Conservation (phyloP, 1,139 yeast genomes). For the Suhomyces bribrorum region DNA sequence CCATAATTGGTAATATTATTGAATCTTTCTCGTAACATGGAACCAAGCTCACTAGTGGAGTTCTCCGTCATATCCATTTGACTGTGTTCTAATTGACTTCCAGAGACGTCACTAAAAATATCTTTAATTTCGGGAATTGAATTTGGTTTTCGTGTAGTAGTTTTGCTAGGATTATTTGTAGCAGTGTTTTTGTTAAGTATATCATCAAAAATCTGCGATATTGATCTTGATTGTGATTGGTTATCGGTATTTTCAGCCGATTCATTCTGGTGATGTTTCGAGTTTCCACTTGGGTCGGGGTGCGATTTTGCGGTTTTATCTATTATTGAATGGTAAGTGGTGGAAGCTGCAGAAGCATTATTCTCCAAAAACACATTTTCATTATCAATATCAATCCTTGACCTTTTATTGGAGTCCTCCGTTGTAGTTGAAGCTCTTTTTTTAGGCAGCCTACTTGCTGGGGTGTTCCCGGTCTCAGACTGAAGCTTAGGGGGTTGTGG, state of each 20-base stretch:
- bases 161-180: conserved; percentile 8
- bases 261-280: conserved; percentile 13
- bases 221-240: conserved; percentile 28
- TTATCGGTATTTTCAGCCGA: conserved; percentile 23
- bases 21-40: conserved; percentile 31
- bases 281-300: conserved; percentile 5
- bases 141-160: not conserved
- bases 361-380: conserved; percentile 39
- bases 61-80: conserved; percentile 23
- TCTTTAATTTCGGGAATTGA: conserved; percentile 13
- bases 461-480: conserved; percentile 1
- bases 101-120: conserved; percentile 17
- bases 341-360: conserved; percentile 27
- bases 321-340: conserved; percentile 33
- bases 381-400: conserved; percentile 12
- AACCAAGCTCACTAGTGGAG: conserved; percentile 35
- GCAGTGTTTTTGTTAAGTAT: conserved; percentile 5
- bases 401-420: not conserved
- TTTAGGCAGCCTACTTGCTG: conserved; percentile 2
- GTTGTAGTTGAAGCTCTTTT: conserved; percentile 5
- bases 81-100: conserved; percentile 15
- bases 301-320: conserved; percentile 11
- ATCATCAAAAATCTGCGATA: conserved; percentile 37
- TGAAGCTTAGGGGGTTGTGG: conserved; percentile 35
- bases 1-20: conserved; percentile 23